Evolutionary conservation across 495 filamentous ascomycete species (phyloP).

Genomic region (Lophiostoma macrostomum): DNA sequence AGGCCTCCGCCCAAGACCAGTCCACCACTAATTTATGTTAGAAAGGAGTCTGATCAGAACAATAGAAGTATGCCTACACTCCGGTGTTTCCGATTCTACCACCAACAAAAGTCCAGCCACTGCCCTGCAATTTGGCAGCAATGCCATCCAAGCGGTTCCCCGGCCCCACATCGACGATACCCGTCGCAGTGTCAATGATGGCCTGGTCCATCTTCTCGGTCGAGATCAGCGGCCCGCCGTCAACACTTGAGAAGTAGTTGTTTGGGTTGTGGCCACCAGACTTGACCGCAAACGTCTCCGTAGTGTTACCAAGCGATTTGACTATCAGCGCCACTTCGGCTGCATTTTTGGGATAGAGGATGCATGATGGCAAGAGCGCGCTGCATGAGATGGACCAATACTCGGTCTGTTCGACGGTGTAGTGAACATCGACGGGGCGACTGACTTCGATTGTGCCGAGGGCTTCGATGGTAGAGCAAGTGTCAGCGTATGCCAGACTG

Average conservation of each 20-base stretch:
- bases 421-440: constrained; percentile 3
- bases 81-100: constrained; percentile 24
- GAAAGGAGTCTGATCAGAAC: too few relatives aligned
- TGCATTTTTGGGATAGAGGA: constrained; percentile 21
- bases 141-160: constrained; percentile 26
- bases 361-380: constrained; percentile 25
- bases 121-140: constrained; percentile 17
- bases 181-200: constrained; percentile 8
- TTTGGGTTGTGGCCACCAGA: constrained; percentile 32
- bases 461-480: constrained; percentile 10
- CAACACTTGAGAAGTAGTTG: constrained; percentile 25
- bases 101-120: constrained; percentile 24
- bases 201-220: constrained; percentile 25
- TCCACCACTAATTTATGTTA: too few relatives aligned
- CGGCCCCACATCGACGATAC: constrained; percentile 21
- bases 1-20: constrained; percentile 27
- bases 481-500: constrained; percentile 1
- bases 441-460: constrained; percentile 22
- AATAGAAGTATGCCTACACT: too few relatives aligned
- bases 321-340: constrained; percentile 23
- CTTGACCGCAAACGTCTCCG: constrained; percentile 25
- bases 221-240: constrained; percentile 23
- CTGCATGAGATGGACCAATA: constrained; percentile 24
- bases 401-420: constrained; percentile 26
- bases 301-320: constrained; percentile 14